Base-by-base conservation (phyloP, 2,329 filamentous ascomycete species). In the Verticillium nonalfalfae region DNA sequence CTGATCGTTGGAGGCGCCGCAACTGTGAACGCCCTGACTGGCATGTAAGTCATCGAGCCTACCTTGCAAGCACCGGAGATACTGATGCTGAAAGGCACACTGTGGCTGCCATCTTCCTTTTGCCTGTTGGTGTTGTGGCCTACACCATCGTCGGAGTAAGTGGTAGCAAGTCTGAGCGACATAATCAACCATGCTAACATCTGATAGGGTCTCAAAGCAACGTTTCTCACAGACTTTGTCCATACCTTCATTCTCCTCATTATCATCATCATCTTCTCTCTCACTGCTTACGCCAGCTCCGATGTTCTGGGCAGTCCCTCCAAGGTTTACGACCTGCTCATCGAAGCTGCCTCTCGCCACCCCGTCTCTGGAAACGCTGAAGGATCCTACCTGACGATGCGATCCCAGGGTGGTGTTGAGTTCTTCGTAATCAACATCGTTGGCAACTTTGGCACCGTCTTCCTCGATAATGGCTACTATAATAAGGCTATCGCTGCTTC, bases 371-470 rank as follows among this genome's bases (percentile, higher is more conserved):
- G 91, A 11, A 94, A 94, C 73, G 82, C 85, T 0, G 81, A 85
- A 14, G 91, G 91, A 36, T 90, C 86, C 66, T 94, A 94, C 68
- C 75, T 95, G 21, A 94, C 90, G 0, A 93, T 95, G 90, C 79
- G 81, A 62, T 91, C 88, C 3, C 85, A 84, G 61, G 85, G 92
- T 11, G 90, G 90, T 15, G 57, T 64, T 52, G 60, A 65, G 61
- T 94, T 94, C 79, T 93, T 93, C 74, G 85, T 93, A 39, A 93
- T 93, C 76, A 93, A 93, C 73, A 85, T 91, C 57, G 87, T 91
- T 56, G 89, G 89, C 52, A 90, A 91, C 73, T 92, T 91, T 62
- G 86, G 79, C 65, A 90, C 88, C 3, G 88, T 92, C 10, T 92
- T 92, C 77, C 80, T 89, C 56, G 90, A 92, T 71, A 91, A 91